These are phyloP conservation scores for Hebeloma cylindrosporum DNA, from an alignment of 768 basidiomycete species.

Conservation along the genomic window DNA sequence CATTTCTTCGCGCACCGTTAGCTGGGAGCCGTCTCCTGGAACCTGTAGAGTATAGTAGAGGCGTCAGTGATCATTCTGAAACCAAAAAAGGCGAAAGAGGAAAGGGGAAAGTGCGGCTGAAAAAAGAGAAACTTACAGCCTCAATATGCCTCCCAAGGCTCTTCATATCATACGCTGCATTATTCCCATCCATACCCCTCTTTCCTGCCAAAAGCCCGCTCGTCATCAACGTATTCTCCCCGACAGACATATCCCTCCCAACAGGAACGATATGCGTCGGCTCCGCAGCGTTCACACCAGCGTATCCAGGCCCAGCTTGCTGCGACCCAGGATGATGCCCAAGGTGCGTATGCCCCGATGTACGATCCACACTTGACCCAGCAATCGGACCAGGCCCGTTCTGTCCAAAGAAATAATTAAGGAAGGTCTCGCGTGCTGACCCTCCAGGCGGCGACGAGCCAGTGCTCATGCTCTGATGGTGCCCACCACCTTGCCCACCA, in stretches of 20 bases:
- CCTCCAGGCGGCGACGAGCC: conserved; percentile 43
- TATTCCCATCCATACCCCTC: conserved; percentile 67
- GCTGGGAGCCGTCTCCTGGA: conserved; percentile 57
- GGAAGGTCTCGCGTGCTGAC: conserved; percentile 84
- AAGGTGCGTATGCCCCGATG: conserved; percentile 23
- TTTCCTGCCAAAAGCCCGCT: conserved; percentile 69
- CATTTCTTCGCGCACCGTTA: conserved; percentile 91
- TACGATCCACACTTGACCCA: conserved; percentile 50
- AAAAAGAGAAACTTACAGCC: conserved; percentile 62
- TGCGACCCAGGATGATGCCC: conserved; percentile 19
- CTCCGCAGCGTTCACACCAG: conserved; percentile 7
- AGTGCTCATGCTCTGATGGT: conserved; percentile 26
- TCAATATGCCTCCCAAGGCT: conserved; percentile 97
- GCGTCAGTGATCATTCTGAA: neutral
- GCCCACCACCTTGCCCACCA: conserved; percentile 17
- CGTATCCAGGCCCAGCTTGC: conserved; percentile 19
- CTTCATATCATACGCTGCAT: conserved; percentile 97
- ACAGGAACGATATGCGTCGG: conserved; percentile 42
- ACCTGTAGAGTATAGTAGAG: conserved; percentile 38
- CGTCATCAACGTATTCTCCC: conserved; percentile 48
- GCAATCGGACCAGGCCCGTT: conserved; percentile 76
- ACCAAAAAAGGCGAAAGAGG: conserved; percentile 8
- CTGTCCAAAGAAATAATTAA: conserved; percentile 97
- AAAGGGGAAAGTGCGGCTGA: conserved; percentile 9
- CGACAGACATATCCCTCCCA: conserved; percentile 64